Evolutionary conservation across 176 grass and related monocot species (phyloP).

Genomic region (Hordeum marinum): DNA sequence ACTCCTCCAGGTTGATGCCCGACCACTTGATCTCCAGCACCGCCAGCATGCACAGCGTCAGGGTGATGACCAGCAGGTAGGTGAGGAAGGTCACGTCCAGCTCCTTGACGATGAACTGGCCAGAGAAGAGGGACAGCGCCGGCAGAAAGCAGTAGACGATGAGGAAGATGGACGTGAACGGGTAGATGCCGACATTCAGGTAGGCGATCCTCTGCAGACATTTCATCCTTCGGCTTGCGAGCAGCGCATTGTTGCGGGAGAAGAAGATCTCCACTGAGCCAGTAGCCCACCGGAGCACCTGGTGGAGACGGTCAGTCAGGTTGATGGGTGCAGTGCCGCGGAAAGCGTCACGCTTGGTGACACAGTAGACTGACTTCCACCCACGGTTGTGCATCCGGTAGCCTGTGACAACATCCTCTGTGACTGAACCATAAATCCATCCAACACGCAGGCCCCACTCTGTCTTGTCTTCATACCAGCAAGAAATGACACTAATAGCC

Average conservation of each 20-base stretch:
- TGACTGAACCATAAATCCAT: conserved; percentile 98
- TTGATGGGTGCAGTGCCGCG: conserved; percentile 94
- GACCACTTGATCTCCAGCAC: conserved; percentile 97
- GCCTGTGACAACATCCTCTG: conserved; percentile 99
- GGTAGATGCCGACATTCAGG: conserved; percentile 95
- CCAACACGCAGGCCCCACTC: conserved; percentile 96
- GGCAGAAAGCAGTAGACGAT: conserved; percentile 99
- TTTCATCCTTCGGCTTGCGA: conserved; percentile 83
- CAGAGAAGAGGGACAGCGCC: conserved; percentile 83
- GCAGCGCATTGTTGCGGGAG: conserved; percentile 88
- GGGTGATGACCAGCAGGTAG: conserved; percentile 74
- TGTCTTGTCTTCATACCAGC: conserved; percentile 99
- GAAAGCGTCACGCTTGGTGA: conserved; percentile 94
- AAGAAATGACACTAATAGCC: conserved; percentile 90
- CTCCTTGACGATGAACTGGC: conserved; percentile 84
- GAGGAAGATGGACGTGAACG: conserved; percentile 95
- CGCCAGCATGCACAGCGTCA: conserved; percentile 63
- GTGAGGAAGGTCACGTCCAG: conserved; percentile 81
- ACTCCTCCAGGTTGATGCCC: conserved; percentile 79
- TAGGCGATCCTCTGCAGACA: conserved; percentile 81
- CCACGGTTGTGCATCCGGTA: conserved; percentile 99
- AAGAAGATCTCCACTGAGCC: conserved; percentile 99
- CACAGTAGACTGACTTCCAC: conserved; percentile 97
- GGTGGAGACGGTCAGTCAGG: conserved; percentile 93
- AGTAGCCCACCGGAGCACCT: conserved; percentile 95